phyloP scores from a whole-genome alignment of 495 filamentous ascomycete genomes.

The Neurospora sp. region DNA sequence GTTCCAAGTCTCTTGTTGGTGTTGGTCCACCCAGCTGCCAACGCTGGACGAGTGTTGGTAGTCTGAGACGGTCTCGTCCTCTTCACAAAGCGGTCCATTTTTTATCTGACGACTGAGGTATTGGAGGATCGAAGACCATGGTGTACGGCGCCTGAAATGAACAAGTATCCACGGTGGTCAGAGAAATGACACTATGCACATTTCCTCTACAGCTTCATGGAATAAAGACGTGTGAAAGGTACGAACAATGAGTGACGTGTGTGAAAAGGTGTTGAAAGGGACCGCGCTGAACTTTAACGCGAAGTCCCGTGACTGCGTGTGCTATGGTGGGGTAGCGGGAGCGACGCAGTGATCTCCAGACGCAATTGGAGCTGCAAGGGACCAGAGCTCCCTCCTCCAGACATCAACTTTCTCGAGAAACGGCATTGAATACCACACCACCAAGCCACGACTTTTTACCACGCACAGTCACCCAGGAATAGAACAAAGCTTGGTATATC shows the following conservation, averaged over 20 bases:
- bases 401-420: neutral
- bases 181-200: neutral
- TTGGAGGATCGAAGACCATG: neutral
- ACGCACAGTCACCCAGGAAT: neutral
- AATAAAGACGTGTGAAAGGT: neutral
- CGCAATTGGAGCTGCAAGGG: neutral
- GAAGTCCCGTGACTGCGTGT: conserved; percentile 22
- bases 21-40: conserved; percentile 1
- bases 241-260: neutral
- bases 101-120: neutral
- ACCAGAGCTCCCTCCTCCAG: neutral
- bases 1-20: conserved; percentile 7
- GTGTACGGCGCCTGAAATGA: neutral
- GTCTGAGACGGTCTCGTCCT: conserved; percentile 5
- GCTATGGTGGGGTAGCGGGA: neutral
- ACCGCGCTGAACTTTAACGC: conserved; percentile 5
- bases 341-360: neutral
- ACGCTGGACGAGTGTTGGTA: neutral
- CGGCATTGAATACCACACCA: neutral
- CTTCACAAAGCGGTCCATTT: conserved; percentile 25
- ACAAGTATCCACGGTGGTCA: no score
- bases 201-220: neutral
- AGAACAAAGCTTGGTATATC: neutral
- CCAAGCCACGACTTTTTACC: neutral
- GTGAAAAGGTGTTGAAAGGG: neutral